Conservation (phyloP, 306 rosid species). For the Urtica urens region DNA sequence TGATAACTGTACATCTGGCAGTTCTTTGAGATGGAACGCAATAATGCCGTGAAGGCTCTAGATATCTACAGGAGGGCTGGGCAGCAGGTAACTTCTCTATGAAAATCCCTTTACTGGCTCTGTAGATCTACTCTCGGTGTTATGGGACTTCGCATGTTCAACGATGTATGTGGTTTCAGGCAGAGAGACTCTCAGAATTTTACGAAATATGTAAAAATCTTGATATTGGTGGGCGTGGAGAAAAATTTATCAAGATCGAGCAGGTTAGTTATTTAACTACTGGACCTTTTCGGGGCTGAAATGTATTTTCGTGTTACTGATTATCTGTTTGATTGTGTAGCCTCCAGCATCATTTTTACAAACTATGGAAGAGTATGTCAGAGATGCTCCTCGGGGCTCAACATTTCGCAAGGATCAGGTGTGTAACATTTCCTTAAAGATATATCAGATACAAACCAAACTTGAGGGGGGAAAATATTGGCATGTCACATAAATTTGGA, state of each 20-base stretch:
- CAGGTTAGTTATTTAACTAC: slow-evolving; percentile 45
- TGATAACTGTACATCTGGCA: slow-evolving; percentile 27
- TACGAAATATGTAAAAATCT: slow-evolving; percentile 86
- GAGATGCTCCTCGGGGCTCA: slow-evolving; percentile 69
- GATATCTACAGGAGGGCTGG: slow-evolving; percentile 93
- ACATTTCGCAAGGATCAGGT: slow-evolving; percentile 83
- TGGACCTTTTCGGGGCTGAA: slow-evolving; percentile 13
- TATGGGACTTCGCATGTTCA: not conserved
- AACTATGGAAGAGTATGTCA: slow-evolving; percentile 97
- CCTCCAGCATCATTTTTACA: slow-evolving; percentile 92
- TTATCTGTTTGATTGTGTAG: slow-evolving; percentile 34
- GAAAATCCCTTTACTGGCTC: slow-evolving; percentile 4
- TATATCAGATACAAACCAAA: too few relatives aligned
- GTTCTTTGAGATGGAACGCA: slow-evolving; percentile 97
- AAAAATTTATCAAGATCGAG: slow-evolving; percentile 80
- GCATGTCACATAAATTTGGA: too few relatives aligned
- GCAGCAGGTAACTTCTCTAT: slow-evolving; percentile 54
- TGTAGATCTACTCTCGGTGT: not conserved
- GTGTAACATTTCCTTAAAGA: too few relatives aligned
- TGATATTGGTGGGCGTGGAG: slow-evolving; percentile 89
- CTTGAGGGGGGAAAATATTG: too few relatives aligned
- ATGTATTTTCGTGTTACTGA: slow-evolving; percentile 3
- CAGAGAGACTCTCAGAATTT: slow-evolving; percentile 86
- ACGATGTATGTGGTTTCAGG: slow-evolving; percentile 35
- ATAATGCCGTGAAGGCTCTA: slow-evolving; percentile 76